Conservation (phyloP, 2,329 filamentous ascomycete genomes). For the Ophiostoma himal-ulmi region DNA sequence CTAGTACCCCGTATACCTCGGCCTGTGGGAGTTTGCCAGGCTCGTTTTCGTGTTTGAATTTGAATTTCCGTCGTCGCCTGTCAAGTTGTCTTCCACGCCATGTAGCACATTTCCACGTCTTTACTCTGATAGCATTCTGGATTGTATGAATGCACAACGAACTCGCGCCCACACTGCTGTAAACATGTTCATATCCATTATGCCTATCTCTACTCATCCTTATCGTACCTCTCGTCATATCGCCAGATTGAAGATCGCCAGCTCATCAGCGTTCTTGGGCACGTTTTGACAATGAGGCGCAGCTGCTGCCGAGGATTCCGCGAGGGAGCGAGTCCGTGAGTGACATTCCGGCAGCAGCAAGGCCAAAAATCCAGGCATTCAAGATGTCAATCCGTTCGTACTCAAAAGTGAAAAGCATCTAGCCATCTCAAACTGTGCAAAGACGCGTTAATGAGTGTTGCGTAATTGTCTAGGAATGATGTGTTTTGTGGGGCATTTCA, state of each 20-base stretch:
- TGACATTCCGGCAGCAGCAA: background rate
- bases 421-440: background rate
- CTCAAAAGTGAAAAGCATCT: background rate
- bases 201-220: background rate
- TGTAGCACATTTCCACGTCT: background rate
- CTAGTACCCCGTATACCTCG: background rate
- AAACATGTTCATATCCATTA: background rate
- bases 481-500: constrained; percentile 9
- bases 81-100: background rate
- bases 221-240: background rate
- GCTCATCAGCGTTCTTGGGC: background rate
- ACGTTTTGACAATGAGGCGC: constrained; percentile 8
- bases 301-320: constrained; percentile 10
- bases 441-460: constrained; percentile 14
- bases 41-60: constrained; percentile 1
- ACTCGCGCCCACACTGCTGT: no score
- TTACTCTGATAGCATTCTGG: background rate
- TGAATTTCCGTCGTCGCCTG: background rate
- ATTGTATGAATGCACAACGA: no score
- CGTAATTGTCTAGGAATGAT: constrained; percentile 14
- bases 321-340: background rate
- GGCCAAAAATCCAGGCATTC: background rate
- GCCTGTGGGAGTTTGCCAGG: background rate
- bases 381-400: background rate
- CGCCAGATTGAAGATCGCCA: background rate